These are phyloP conservation scores for Cymbopogon citratus DNA, from an alignment of 176 grass and related monocot species.

Conservation along the genomic window DNA sequence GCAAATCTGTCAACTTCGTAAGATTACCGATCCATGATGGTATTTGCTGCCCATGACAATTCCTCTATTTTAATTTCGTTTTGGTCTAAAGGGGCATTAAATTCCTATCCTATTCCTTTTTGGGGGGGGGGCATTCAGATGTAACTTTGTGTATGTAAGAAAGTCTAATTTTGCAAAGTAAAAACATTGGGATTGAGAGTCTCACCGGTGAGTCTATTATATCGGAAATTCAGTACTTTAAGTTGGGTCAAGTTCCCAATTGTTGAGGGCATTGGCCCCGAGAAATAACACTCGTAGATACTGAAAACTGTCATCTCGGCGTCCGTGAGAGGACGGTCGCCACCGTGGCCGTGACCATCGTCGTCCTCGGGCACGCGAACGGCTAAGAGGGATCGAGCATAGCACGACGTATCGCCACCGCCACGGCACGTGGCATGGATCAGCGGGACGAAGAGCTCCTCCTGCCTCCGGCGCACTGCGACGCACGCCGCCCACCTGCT, in stretches of 20 bases:
- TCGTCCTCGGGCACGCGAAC: conserved; percentile 26
- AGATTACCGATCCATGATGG: not conserved
- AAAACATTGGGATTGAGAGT: not conserved
- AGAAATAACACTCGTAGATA: too few relatives aligned
- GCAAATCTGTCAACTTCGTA: not conserved
- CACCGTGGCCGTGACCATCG: not conserved
- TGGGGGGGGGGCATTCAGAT: too few relatives aligned
- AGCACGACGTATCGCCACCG: not conserved
- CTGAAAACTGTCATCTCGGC: conserved; percentile 33
- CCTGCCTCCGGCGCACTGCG: conserved; percentile 13
- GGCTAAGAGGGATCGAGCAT: conserved; percentile 38
- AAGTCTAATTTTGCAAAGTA: too few relatives aligned
- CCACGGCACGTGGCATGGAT: not conserved
- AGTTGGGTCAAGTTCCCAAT: conserved; percentile 7
- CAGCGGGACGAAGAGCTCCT: conserved; percentile 37
- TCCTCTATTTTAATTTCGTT: too few relatives aligned
- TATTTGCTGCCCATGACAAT: not conserved
- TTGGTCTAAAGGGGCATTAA: too few relatives aligned
- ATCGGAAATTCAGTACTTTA: not conserved
- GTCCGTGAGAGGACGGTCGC: conserved; percentile 20
- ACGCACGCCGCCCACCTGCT: conserved; percentile 20
- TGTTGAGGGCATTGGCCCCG: not conserved
- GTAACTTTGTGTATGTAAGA: too few relatives aligned
- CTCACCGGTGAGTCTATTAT: not conserved
- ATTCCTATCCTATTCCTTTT: too few relatives aligned